Conservation (phyloP, 1,139 yeast genomes). For the Candida neerlandica region DNA sequence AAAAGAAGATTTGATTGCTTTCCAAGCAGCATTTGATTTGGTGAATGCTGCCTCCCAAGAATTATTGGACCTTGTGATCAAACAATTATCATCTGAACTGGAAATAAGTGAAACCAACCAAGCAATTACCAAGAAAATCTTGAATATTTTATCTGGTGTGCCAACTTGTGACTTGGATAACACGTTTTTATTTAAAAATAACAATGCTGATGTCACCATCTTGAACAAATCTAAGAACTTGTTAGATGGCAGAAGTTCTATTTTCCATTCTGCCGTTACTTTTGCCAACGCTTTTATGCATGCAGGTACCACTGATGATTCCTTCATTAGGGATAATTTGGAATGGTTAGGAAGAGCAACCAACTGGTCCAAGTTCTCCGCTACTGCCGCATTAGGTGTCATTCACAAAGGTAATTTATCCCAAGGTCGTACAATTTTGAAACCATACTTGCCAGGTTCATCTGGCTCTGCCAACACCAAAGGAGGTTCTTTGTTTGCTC, state of each 20-base stretch:
- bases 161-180: slow-evolving; percentile 94
- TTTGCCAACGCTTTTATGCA: slow-evolving; percentile 94
- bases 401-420: slow-evolving; percentile 93
- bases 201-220: slow-evolving; percentile 82
- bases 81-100: slow-evolving; percentile 42
- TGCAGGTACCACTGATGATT: slow-evolving; percentile 95
- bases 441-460: slow-evolving; percentile 90
- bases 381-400: slow-evolving; percentile 98
- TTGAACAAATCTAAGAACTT: slow-evolving; percentile 79
- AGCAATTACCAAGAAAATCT: slow-evolving; percentile 43
- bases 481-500: slow-evolving; percentile 94
- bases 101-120: slow-evolving; percentile 21
- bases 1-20: slow-evolving; percentile 59
- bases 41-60: slow-evolving; percentile 95
- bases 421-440: slow-evolving; percentile 84
- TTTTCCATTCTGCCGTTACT: slow-evolving; percentile 94
- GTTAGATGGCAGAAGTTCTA: slow-evolving; percentile 89
- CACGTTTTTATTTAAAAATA: slow-evolving; percentile 83
- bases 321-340: slow-evolving; percentile 84
- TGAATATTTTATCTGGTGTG: slow-evolving; percentile 81
- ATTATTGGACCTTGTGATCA: slow-evolving; percentile 64
- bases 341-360: slow-evolving; percentile 98
- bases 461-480: slow-evolving; percentile 83
- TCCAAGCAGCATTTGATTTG: slow-evolving; percentile 93
- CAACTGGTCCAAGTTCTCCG: slow-evolving; percentile 97